Percentiles rank a stretch among this genome's conserved stretches.
Evolutionary conservation across 768 basidiomycete species (phyloP).

Genomic region (Pholiota microspora): DNA sequence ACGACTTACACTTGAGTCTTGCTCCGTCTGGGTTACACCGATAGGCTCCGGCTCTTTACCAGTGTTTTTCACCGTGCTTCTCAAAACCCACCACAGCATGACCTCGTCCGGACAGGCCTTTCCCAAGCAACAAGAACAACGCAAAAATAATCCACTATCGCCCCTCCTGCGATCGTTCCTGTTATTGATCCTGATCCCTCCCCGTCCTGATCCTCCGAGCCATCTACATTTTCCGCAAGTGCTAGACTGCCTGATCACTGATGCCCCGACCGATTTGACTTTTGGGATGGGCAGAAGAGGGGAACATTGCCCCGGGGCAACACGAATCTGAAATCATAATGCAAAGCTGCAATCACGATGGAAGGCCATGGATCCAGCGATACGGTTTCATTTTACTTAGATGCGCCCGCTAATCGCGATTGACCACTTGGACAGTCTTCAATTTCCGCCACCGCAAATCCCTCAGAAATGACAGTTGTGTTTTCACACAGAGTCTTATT

Average conservation of each 20-base stretch:
- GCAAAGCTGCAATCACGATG: neutral
- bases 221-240: neutral
- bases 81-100: neutral
- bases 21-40: constrained; percentile 2
- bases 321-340: neutral
- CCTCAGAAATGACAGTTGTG: neutral
- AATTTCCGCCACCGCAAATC: constrained; percentile 4
- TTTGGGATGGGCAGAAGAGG: neutral
- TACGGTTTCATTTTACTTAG: neutral
- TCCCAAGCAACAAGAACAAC: neutral
- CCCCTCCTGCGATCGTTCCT: constrained; percentile 5
- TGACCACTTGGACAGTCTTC: neutral
- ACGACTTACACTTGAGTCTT: neutral
- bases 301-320: neutral
- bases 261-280: neutral
- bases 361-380: neutral
- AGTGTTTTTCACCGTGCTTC: neutral
- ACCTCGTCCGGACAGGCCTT: neutral
- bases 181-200: constrained; percentile 8
- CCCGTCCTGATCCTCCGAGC: too few species aligned
- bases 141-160: neutral
- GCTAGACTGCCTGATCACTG: constrained; percentile 1
- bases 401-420: neutral
- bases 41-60: constrained; percentile 1
- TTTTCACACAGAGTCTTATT: neutral